A percentile compares a stretch with the other conserved stretches of the same genome.
phyloP scores from a whole-genome alignment of 2,329 filamentous ascomycete species.

The Remersonia thermophila region DNA sequence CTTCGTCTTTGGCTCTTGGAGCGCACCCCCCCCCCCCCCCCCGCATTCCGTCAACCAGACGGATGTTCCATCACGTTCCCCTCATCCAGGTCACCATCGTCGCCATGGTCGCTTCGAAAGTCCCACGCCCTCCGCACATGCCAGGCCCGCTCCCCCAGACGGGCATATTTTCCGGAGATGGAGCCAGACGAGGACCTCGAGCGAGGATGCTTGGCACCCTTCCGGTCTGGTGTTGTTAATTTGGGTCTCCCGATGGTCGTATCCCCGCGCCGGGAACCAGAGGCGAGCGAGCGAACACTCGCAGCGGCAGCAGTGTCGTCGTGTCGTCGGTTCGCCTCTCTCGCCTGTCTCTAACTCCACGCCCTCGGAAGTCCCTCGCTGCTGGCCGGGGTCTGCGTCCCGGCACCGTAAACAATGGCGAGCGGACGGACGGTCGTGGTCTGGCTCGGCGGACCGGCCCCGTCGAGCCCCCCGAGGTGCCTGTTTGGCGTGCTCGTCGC shows the following conservation, averaged over 20 bases:
- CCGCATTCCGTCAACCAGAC: background rate
- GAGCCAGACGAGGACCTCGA: constrained; percentile 12
- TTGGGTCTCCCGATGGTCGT: constrained; percentile 15
- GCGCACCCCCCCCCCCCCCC: background rate
- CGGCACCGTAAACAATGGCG: no score
- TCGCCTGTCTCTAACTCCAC: no score
- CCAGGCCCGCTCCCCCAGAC: constrained; percentile 1
- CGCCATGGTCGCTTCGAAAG: background rate
- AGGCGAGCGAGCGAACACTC: constrained; percentile 1
- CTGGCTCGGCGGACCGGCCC: no score
- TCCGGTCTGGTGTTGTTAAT: constrained; percentile 17
- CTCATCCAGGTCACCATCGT: constrained; percentile 3
- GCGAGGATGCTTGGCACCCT: constrained; percentile 12
- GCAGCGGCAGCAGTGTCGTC: background rate
- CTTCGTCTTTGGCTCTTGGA: background rate
- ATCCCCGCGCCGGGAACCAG: constrained; percentile 6
- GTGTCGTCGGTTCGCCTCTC: background rate
- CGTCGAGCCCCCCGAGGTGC: no score
- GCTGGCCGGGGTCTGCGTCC: no score
- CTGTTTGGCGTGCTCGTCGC: no score
- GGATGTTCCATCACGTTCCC: constrained; percentile 5
- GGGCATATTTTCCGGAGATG: constrained; percentile 13
- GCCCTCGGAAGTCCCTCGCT: no score
- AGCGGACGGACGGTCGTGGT: no score
- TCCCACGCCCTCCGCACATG: background rate